Evolutionary conservation across 2,329 filamentous ascomycete genomes (phyloP).

Genomic region (Cordyceps javanica): DNA sequence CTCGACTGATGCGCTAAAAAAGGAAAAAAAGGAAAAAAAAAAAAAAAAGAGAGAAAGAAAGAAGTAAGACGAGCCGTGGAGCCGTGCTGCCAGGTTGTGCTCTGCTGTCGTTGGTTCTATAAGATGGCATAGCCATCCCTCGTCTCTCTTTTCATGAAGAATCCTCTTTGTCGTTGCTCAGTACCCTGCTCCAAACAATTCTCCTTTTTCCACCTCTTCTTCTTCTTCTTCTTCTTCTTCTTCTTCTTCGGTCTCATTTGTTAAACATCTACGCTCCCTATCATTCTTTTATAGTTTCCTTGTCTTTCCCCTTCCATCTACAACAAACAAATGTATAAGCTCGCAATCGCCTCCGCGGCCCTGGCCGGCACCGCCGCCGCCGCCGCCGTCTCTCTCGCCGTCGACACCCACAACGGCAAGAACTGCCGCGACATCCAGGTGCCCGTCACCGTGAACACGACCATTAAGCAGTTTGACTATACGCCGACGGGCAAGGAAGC

Average conservation of each 20-base stretch:
- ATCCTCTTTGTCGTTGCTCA: too few species aligned
- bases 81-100: not conserved
- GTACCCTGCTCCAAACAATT: too few species aligned
- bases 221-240: too few species aligned
- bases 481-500: conserved; percentile 42
- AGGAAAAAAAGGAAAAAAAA: not conserved
- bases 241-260: too few species aligned
- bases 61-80: not conserved
- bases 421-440: conserved; percentile 46
- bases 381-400: conserved; percentile 14
- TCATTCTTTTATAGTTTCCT: too few species aligned
- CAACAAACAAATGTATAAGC: not conserved
- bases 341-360: conserved; percentile 17
- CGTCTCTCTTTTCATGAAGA: too few species aligned
- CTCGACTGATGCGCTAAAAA: not conserved
- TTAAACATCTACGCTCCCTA: too few species aligned
- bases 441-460: conserved; percentile 31
- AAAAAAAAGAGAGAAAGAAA: not conserved
- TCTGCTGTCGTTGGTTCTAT: not conserved
- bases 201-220: too few species aligned
- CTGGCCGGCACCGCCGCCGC: conserved; percentile 25
- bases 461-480: not conserved
- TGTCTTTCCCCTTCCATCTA: not conserved
- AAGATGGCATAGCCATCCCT: not conserved
- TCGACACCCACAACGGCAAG: conserved; percentile 25